Evolutionary conservation across 129 eudicot genomes (phyloP), one percentile per base, ranked within the genome.

Genomic region (Flaveria linearis): DNA sequence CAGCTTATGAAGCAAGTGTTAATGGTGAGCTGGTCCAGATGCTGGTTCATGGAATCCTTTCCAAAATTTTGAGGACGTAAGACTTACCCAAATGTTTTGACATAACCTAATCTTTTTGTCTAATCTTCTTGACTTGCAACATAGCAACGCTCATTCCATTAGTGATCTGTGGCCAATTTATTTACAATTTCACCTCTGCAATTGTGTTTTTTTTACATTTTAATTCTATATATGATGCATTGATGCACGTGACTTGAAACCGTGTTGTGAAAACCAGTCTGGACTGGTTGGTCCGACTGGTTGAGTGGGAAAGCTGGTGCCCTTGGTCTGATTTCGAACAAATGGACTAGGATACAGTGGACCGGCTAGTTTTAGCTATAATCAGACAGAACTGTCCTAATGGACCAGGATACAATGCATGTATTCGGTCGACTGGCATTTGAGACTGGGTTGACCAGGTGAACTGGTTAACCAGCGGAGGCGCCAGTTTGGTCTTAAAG

Each of bases 11-110:
- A 72, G 82, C 83, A 47, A 70, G 81, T 69, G 80, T 73, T 9
- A 80, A 71, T 70, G 90, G 83, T 67, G 87, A 41, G 68, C 56
- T 78, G 82, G 80, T 73, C 88, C 85, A 72, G 89, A 83, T 81
- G 25, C 81, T 56, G 87, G 82, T 47, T 75, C 68, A 9, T 78
- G 82, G 82, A 50, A 33, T 71, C 45, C 82, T 70, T 71, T 78
- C 45, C 64, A 66, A 2, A 50, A 47, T 42, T 25, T 73, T 57
- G 56, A 30, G 3, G 77, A 78, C 50, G 82, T 78, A 78, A 70
- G 77, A 5, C 30, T 73, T 57, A 42, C 30, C 51, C 22, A 3
- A 58, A 66, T 66, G 71, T 41, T 41, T 25, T 63, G 30, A 14
- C 1, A 5, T 4, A 63, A 63, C 18, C 11, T 30, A 14, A 63